Percentiles rank a stretch among this genome's conserved stretches.
Evolutionary conservation across 1,284 basidiomycete genomes (phyloP).

Genomic region (Ustilago loliicola): DNA sequence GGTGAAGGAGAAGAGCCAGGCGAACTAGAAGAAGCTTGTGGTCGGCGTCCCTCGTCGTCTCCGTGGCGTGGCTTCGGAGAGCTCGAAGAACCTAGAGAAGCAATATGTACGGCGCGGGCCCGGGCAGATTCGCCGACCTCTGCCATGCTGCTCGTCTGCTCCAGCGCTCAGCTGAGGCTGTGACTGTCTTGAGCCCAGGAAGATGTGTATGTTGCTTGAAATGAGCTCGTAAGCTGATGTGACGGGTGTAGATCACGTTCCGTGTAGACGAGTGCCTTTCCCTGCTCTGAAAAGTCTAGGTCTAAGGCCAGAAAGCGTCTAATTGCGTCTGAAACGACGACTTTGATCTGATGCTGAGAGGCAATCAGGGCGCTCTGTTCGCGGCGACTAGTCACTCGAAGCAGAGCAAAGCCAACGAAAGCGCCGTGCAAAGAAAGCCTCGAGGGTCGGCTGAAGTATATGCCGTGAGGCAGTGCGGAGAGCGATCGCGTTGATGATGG

Average conservation of each 20-base stretch:
- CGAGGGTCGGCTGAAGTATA: not conserved
- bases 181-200: not conserved
- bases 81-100: not conserved
- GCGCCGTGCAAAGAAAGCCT: not conserved
- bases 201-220: not conserved
- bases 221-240: not conserved
- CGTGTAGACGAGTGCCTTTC: slow-evolving; percentile 32
- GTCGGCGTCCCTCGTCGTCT: slow-evolving; percentile 5
- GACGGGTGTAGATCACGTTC: not conserved
- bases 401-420: not conserved
- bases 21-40: slow-evolving; percentile 17
- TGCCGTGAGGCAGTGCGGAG: not conserved
- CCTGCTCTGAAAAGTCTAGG: slow-evolving; percentile 30
- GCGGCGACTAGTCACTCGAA: not conserved
- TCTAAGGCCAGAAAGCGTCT: slow-evolving; percentile 30
- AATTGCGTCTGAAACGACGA: slow-evolving; percentile 7
- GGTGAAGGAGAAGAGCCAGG: slow-evolving; percentile 33
- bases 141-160: slow-evolving; percentile 18
- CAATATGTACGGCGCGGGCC: slow-evolving; percentile 14
- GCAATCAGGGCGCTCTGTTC: not conserved
- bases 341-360: not conserved
- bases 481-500: not conserved
- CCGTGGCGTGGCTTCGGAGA: slow-evolving; percentile 3
- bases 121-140: slow-evolving; percentile 12
- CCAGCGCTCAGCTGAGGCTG: not conserved